Percentiles rank a stretch among this genome's conserved stretches.
Conservation (phyloP, 108 stramenopile species). For the Cyclotella sp. region DNA sequence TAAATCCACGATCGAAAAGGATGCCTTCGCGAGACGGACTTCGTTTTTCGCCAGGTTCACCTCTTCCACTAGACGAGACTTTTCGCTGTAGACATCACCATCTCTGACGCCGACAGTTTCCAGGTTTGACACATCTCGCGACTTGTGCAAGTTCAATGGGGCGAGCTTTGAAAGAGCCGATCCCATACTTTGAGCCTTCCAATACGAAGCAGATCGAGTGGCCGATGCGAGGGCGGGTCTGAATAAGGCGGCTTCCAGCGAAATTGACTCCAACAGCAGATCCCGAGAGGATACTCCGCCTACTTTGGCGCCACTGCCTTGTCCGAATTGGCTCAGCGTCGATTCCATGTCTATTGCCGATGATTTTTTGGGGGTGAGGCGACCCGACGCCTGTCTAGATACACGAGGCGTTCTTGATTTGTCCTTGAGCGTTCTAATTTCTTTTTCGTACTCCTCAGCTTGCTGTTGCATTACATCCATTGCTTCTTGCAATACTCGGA, state of each 20-base stretch:
- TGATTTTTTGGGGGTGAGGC: conserved; percentile 41
- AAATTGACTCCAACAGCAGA: conserved; percentile 36
- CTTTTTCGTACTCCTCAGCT: conserved; percentile 84
- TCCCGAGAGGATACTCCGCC: conserved; percentile 25
- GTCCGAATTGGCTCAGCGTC: conserved; percentile 31
- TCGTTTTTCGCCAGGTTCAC: conserved; percentile 41
- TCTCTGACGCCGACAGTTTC: no score
- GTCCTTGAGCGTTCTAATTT: conserved; percentile 73
- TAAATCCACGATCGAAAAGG: conserved; percentile 41
- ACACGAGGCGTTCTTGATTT: conserved; percentile 59
- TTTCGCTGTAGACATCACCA: no score
- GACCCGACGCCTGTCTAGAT: conserved; percentile 45
- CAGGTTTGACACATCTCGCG: conserved; percentile 3
- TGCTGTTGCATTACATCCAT: conserved; percentile 83
- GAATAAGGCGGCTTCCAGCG: conserved; percentile 74
- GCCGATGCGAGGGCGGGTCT: conserved; percentile 77
- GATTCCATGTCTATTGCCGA: conserved; percentile 38
- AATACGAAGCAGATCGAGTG: conserved; percentile 68
- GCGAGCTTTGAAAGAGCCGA: conserved; percentile 45
- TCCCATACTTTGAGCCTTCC: conserved; percentile 70
- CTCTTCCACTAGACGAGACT: conserved; percentile 20
- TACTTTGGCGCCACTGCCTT: conserved; percentile 18
- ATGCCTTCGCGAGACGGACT: conserved; percentile 40
- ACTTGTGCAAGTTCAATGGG: conserved; percentile 39
- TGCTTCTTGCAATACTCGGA: conserved; percentile 74